Evolutionary conservation across 2,329 filamentous ascomycete genomes (phyloP), one percentile per base, ranked within the genome.

Genomic region (Colletotrichum shisoi): DNA sequence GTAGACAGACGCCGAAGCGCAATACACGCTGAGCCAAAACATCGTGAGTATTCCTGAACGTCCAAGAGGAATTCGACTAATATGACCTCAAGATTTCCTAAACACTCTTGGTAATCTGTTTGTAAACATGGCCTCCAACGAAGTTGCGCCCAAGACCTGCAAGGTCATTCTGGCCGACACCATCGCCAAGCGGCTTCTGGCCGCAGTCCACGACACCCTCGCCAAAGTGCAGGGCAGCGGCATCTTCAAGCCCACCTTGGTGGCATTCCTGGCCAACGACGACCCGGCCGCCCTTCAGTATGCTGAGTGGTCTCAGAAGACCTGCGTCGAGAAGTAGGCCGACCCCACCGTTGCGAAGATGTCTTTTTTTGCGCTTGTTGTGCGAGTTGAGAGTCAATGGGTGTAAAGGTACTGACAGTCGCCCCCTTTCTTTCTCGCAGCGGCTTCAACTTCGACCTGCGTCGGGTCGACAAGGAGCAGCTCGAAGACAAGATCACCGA

Each of bases 251-350:
- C 94, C 95, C 40, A 89, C 91, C 69, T 85, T 99, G 60, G 91
- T 94, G 51, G 95, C 94, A 67, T 97, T 97, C 79, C 84, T 99
- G 63, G 93, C 94, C 72, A 98, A 97, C 79, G 86, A 87, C 71
- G 95, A 99, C 79, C 93, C 94, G 37, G 92, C 93, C 45, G 94
- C 94, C 39, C 84, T 91, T 73, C 93, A 96, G 82, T 98, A 99
- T 77, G 95, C 95, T 62, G 92, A 97, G 79, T 97, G 93, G 92
- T 97, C 94, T 46, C 92, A 93, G 79, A 97, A 96, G 85, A 97
- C 95, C 4, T 97, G 93, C 79, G 87, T 89, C 79, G 94, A 98
- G 78, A 96, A 97, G 94, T 97, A 84, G 90, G 91, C 79, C 31
- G 31, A 54, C 34, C 63, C 46, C n/a, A 40, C 57, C 40, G 39